Evolutionary conservation across 129 eudicot genomes (phyloP), one percentile per base, ranked within the genome.

Genomic region (Helichrysum umbraculigerum): DNA sequence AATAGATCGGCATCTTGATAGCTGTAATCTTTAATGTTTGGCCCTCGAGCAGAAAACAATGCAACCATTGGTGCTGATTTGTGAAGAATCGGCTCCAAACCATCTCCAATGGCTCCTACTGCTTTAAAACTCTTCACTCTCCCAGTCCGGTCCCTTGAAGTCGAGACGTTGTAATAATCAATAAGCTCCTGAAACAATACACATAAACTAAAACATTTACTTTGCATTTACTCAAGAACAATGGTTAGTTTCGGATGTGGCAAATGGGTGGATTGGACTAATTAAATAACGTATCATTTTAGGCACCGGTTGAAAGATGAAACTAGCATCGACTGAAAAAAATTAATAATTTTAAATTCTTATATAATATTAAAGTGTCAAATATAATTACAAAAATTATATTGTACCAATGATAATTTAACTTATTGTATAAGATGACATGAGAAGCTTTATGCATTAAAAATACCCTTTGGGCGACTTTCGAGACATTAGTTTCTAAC

Each of bases 1-100:
- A 94, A 86, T 81, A 94, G 87, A 89, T 94, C 98, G 8, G 98
- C 98, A 72, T 94, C 98, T 78, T 85, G 87, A 83, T 81, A 94
- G 83, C 98, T 91, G 76, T 91, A 94, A 75, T 94, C 98, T 83
- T 91, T 91, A 62, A 94, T 94, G 59, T 94, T 91, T 5, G 98
- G 98, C 56, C 98, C 98, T 74, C 98, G 89, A 71, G 97, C 93
- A 9, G 98, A 94, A 82, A 94, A 94, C 71, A 94, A 68, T 58
- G 98, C 98, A 44, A 94, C 98, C 86, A 88, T 90, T 30, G 98
- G 98, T 34, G 98, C 98, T 30, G 98, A 91, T 71, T 87, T 91
- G 74, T 94, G 88, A 62, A 94, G 93, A 42, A 86, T 78, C 1
- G 98, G 93, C 83, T 72, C 89, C 79, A 91, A 72, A 70, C 98